Evolutionary conservation across 2,329 filamentous ascomycete genomes (phyloP), one percentile per base, ranked within the genome.

Genomic region (Aschersonia sp.): DNA sequence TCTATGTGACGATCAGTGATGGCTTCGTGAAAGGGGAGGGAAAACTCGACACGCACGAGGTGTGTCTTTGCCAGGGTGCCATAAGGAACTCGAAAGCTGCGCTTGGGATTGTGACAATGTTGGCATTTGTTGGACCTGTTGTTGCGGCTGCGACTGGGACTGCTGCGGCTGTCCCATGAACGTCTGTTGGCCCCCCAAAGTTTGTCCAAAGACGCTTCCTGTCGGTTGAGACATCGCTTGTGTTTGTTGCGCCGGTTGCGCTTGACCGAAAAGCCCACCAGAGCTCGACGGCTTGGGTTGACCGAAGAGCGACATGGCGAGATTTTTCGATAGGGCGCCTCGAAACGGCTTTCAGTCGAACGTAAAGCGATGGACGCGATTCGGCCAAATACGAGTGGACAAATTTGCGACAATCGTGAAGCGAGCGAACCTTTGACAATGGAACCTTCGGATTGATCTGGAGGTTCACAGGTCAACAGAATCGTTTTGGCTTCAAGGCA

Each of bases 11-110:
- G 40, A n/a, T 22, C 10, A 41, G n/a, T 41, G 2, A 22, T 22
- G 3, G 22, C 22, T 22, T 22, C 22, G 22, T 22, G 22, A 22
- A 22, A 22, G 22, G 22, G 22, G 22, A 22, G 12, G 35, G 35
- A 4, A 12, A 39, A 39, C 35, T 11, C 5, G 14, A 43, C 14
- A 57, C 67, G 47, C 67, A 76, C 73, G 69, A 46, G 67, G 69
- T 29, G 68, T 68, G 42, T 70, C 68, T 54, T 68, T 71, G 48
- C 68, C 69, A 1, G 72, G 71, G 50, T 74, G 72, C 71, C 73
- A 76, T 55, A 74, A 59, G 7, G 72, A 74, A 52, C 63, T 70
- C 10, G 69, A 70, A 11, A 72, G 60, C 52, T 72, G 64, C 47
- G 66, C 70, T 62, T 64, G 70, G 44, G 64, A 68, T 59, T 66